These are phyloP conservation scores for Wallacemonas sp. DNA, from an alignment of 208 protist species.

Conservation along the genomic window DNA sequence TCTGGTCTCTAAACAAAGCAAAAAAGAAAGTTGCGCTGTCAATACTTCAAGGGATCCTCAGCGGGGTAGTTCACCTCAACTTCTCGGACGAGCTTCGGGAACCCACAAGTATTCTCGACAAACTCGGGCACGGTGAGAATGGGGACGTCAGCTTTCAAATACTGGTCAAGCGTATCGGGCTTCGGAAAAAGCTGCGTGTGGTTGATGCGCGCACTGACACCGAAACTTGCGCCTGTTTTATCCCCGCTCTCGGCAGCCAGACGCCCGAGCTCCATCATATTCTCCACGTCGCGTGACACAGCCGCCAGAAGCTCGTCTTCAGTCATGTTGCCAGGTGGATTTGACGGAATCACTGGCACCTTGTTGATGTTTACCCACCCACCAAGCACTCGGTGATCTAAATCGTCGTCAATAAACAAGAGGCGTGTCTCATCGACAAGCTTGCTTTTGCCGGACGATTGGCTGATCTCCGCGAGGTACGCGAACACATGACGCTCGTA, in stretches of 20 bases:
- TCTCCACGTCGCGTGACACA: slow-evolving; percentile 47
- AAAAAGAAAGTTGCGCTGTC: slow-evolving; percentile 22
- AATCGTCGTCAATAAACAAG: slow-evolving; percentile 75
- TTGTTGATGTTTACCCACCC: slow-evolving; percentile 56
- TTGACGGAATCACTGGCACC: slow-evolving; percentile 37
- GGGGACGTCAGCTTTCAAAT: slow-evolving; percentile 40
- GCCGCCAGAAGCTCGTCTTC: slow-evolving; percentile 56
- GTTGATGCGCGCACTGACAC: slow-evolving; percentile 72
- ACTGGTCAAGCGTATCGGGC: slow-evolving; percentile 39
- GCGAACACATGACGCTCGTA: slow-evolving; percentile 57
- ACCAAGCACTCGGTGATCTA: slow-evolving; percentile 16
- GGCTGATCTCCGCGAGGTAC: slow-evolving; percentile 42
- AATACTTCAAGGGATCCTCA: slow-evolving; percentile 80
- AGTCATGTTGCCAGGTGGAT: slow-evolving; percentile 32
- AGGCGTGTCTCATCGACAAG: slow-evolving; percentile 36
- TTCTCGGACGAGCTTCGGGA: slow-evolving; percentile 57
- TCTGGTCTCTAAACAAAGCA: not conserved
- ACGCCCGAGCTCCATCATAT: slow-evolving; percentile 45
- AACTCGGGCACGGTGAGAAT: slow-evolving; percentile 77
- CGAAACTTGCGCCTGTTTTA: slow-evolving; percentile 27
- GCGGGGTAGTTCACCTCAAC: slow-evolving; percentile 75
- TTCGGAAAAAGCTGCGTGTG: slow-evolving; percentile 71
- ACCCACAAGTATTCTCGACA: slow-evolving; percentile 50
- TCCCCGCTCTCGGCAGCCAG: slow-evolving; percentile 19
- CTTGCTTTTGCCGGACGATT: slow-evolving; percentile 19